These are phyloP conservation scores for Penicilliopsis zonata DNA, from an alignment of 495 filamentous ascomycete genomes.

Conservation along the genomic window DNA sequence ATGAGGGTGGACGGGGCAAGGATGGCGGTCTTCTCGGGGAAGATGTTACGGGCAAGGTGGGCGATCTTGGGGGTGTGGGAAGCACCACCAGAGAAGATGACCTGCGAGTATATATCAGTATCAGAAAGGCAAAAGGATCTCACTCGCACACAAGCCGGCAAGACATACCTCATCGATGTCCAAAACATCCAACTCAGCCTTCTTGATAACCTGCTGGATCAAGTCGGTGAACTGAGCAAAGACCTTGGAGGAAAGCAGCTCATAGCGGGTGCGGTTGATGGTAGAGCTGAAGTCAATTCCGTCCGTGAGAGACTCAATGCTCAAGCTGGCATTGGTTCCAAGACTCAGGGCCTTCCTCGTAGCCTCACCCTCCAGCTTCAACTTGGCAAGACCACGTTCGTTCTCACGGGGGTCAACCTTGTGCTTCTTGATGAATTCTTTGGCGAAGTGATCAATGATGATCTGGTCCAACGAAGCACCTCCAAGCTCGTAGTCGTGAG, in stretches of 20 bases:
- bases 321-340: slow-evolving; percentile 77
- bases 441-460: slow-evolving; percentile 90
- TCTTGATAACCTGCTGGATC: slow-evolving; percentile 74
- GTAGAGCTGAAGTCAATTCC: slow-evolving; percentile 85
- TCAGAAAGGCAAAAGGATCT: no score
- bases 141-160: no score
- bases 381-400: slow-evolving; percentile 71
- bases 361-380: slow-evolving; percentile 81
- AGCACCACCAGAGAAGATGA: slow-evolving; percentile 85
- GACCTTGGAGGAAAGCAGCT: slow-evolving; percentile 73
- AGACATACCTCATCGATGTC: slow-evolving; percentile 69
- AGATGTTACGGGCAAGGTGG: slow-evolving; percentile 57
- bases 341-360: slow-evolving; percentile 84
- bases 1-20: slow-evolving; percentile 68
- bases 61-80: slow-evolving; percentile 93
- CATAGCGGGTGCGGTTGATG: slow-evolving; percentile 86
- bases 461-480: slow-evolving; percentile 77
- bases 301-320: slow-evolving; percentile 75
- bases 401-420: slow-evolving; percentile 78
- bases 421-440: slow-evolving; percentile 95
- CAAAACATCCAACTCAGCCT: slow-evolving; percentile 82
- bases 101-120: slow-evolving; percentile 19
- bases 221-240: slow-evolving; percentile 79
- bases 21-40: slow-evolving; percentile 67
- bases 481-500: slow-evolving; percentile 86